Evolutionary conservation across 2,329 filamentous ascomycete species (phyloP).

Genomic region (Aureobasidium melanogenum): DNA sequence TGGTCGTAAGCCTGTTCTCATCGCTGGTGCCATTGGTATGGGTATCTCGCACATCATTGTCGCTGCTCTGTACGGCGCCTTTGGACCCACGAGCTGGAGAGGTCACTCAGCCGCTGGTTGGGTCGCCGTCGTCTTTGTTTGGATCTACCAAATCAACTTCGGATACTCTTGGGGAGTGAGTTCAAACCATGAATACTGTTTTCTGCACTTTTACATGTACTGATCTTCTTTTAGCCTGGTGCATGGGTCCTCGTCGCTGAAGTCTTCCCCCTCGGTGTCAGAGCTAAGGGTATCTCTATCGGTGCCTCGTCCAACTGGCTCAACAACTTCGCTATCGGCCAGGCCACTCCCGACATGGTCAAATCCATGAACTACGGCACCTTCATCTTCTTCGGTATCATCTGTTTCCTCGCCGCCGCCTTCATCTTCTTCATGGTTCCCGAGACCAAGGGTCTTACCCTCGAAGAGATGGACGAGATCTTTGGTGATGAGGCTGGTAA

Average conservation of each 20-base stretch:
- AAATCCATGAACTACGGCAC: slow-evolving; percentile 58
- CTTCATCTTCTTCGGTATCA: slow-evolving; percentile 59
- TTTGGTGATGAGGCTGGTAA: slow-evolving; percentile 18
- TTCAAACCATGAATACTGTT: background rate
- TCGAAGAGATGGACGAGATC: slow-evolving; percentile 47
- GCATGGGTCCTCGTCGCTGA: slow-evolving; percentile 60
- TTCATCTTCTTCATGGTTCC: slow-evolving; percentile 45
- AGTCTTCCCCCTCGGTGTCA: slow-evolving; percentile 62
- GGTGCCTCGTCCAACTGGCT: slow-evolving; percentile 45
- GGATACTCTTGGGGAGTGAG: slow-evolving; percentile 60
- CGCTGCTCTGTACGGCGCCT: slow-evolving; percentile 54
- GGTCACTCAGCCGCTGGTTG: slow-evolving; percentile 55
- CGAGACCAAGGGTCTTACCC: slow-evolving; percentile 45
- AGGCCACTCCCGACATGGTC: slow-evolving; percentile 55
- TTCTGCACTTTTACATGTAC: background rate
- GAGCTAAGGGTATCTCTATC: slow-evolving; percentile 62
- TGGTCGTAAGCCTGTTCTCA: slow-evolving; percentile 54
- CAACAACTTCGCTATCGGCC: slow-evolving; percentile 17
- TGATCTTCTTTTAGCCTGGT: background rate
- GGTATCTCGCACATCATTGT: slow-evolving; percentile 62
- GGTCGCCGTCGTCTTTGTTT: slow-evolving; percentile 59
- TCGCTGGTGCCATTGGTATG: slow-evolving; percentile 61
- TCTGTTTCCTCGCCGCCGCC: slow-evolving; percentile 53
- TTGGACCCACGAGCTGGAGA: slow-evolving; percentile 44
- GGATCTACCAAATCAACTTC: slow-evolving; percentile 66